Evolutionary conservation across 306 rosid species (phyloP).

Genomic region (Fagus sylvatica): DNA sequence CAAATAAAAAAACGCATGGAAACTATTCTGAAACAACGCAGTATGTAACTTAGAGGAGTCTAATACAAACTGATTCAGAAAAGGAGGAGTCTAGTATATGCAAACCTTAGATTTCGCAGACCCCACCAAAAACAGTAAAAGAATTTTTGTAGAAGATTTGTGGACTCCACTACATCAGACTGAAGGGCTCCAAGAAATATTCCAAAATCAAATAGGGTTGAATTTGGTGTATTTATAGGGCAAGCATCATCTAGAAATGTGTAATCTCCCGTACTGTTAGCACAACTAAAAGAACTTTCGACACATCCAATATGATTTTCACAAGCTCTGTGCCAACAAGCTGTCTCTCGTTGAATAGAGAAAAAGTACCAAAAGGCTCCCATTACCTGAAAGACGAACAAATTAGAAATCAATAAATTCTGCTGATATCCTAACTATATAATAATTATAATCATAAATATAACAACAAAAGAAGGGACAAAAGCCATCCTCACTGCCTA

Average conservation of each 20-base stretch:
- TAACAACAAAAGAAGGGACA: too few relatives aligned
- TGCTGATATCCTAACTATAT: too few relatives aligned
- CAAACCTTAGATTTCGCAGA: constrained; percentile 77
- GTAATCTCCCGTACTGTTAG: neutral
- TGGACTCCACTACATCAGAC: constrained; percentile 70
- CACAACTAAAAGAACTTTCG: constrained; percentile 49
- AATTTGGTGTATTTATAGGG: constrained; percentile 44
- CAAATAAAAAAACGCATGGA: neutral
- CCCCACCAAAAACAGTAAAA: constrained; percentile 97
- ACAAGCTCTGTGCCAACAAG: constrained; percentile 79
- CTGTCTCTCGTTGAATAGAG: constrained; percentile 80
- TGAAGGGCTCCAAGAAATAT: constrained; percentile 81
- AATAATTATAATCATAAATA: too few relatives aligned
- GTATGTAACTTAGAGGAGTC: neutral
- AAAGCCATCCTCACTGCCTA: too few relatives aligned
- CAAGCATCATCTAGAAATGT: constrained; percentile 56
- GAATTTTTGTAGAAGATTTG: constrained; percentile 67
- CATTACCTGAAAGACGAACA: constrained; percentile 51
- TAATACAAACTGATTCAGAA: neutral
- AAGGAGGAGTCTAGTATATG: constrained; percentile 10
- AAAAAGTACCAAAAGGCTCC: constrained; percentile 90
- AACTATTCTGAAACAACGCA: neutral
- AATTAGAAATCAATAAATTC: constrained; percentile 29
- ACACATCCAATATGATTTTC: constrained; percentile 30
- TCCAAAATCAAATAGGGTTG: constrained; percentile 63